Evolutionary conservation across 345 rosid species (phyloP), one percentile per base, ranked within the genome.

Genomic region (Turritis glabra): DNA sequence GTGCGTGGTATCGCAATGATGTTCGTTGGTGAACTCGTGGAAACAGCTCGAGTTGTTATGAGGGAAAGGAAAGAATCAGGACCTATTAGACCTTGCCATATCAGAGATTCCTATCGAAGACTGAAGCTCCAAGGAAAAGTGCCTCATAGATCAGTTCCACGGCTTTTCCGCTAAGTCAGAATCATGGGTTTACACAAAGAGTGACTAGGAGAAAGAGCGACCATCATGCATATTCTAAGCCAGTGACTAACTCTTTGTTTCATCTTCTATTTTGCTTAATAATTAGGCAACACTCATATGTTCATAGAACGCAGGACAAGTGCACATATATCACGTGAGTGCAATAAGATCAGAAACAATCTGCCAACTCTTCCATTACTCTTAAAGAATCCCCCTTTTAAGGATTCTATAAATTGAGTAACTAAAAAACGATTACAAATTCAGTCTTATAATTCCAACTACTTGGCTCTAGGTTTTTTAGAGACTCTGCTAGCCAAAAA

Each of bases 21-120:
- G 97, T 92, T 92, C 81, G 99, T 92, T 14, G 97, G 97, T 11
- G 97, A 95, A 59, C 90, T 92, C 50, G 85, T 95, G 55, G 99
- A 92, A 81, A 90, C 89, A 84, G 97, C 97, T 79, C 79, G 88
- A 82, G 79, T 83, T 8, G 97, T 95, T 5, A 95, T 90, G 97
- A 65, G 79, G 4, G 99, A 95, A 80, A 87, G 99, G 75, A 86
- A 76, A 15, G 99, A 92, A 43, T 84, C 93, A 19, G 99, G 97
- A 33, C 93, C 97, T 9, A n/a, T n/a, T n/a, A n/a, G 97, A 79
- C 97, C 98, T 46, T 91, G 97, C 66, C 97, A 94, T 76, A 82
- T 88, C 48, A 83, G 97, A 79, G 98, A 94, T 86, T 84, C 97
- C 1, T 91, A 81, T 81, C 81, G 97, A 82, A 84, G 97, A 66